phyloP scores from a whole-genome alignment of 2,329 filamentous ascomycete species.

The Whalleya microplaca region DNA sequence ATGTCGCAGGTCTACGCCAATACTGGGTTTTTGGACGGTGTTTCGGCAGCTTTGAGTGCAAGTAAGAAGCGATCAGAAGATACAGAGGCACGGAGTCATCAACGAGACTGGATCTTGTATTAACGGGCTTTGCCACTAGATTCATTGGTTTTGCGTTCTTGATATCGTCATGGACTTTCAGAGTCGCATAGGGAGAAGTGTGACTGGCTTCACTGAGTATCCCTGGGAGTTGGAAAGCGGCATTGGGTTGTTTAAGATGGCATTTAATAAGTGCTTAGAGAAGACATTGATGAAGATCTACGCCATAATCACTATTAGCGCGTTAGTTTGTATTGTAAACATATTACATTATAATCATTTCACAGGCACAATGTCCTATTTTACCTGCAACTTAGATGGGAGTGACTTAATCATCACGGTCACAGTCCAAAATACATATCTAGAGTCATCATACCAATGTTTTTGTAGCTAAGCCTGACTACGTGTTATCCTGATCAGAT shows the following conservation, averaged over 20 bases:
- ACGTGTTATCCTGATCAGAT: too few species aligned
- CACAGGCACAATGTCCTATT: not conserved
- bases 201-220: too few species aligned
- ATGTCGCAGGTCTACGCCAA: constrained; percentile 62
- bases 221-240: not conserved
- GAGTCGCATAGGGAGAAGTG: not conserved
- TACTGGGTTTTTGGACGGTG: constrained; percentile 52
- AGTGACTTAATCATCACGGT: too few species aligned
- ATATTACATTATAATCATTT: not conserved
- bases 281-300: not conserved
- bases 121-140: not conserved
- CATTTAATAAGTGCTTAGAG: not conserved
- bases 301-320: not conserved
- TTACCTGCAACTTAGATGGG: too few species aligned
- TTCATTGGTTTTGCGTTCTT: not conserved
- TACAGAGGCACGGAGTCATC: not conserved
- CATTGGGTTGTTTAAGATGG: not conserved
- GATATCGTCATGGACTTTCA: not conserved
- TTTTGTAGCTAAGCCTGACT: too few species aligned
- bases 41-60: constrained; percentile 36
- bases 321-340: not conserved
- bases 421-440: too few species aligned
- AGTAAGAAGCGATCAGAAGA: not conserved
- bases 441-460: too few species aligned
- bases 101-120: not conserved